A percentile compares a stretch with the other conserved stretches of the same genome.
Evolutionary conservation across 2,329 filamentous ascomycete genomes (phyloP).

Genomic region (Cercospora sp.): DNA sequence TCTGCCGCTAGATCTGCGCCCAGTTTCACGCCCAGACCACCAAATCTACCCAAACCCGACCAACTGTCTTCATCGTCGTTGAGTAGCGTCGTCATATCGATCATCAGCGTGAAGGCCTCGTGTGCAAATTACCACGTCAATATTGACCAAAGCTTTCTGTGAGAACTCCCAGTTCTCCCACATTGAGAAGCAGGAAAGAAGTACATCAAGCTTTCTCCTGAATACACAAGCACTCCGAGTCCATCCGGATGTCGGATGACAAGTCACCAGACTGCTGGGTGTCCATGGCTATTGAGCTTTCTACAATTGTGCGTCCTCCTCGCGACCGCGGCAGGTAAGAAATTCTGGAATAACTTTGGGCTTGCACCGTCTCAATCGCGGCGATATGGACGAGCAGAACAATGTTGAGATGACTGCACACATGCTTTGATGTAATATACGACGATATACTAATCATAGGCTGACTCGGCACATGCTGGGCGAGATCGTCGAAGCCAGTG

Average conservation of each 20-base stretch:
- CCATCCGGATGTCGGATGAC: background rate
- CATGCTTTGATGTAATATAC: background rate
- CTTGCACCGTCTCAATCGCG: background rate
- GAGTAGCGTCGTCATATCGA: background rate
- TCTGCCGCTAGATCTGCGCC: background rate
- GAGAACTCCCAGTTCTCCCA: background rate
- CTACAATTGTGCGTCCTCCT: too few species aligned
- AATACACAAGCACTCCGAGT: background rate
- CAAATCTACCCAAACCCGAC: background rate
- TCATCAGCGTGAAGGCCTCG: background rate
- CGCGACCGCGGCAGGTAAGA: too few species aligned
- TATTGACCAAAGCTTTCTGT: background rate
- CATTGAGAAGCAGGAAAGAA: background rate
- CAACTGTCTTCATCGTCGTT: background rate
- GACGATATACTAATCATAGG: background rate
- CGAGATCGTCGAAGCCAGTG: background rate
- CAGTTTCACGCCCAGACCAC: background rate
- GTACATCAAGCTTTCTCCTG: background rate
- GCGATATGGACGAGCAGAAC: background rate
- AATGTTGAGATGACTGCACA: background rate
- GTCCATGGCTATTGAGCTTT: too few species aligned
- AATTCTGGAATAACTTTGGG: too few species aligned
- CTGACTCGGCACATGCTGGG: background rate
- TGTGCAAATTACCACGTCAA: background rate
- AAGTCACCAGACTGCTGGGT: background rate